These are phyloP conservation scores for Metschnikowia chrysomelidarum DNA, from an alignment of 805 yeast genomes.

Conservation along the genomic window DNA sequence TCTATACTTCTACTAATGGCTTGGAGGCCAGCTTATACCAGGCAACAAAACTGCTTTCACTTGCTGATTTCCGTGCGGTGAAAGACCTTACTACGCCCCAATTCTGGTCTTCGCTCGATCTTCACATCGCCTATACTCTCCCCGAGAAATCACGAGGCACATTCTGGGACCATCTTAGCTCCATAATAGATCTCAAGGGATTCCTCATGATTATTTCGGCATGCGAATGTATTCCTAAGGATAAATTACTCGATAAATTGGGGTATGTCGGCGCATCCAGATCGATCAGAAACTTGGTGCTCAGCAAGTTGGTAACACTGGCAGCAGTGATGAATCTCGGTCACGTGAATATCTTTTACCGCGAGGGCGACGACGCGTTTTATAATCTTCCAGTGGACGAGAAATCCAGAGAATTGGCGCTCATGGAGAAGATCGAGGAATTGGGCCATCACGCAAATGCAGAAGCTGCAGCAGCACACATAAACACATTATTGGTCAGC, in stretches of 20 bases:
- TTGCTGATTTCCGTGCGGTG: constrained; percentile 20
- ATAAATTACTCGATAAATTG: constrained; percentile 24
- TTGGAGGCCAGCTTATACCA: constrained; percentile 10
- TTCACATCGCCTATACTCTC: constrained; percentile 10
- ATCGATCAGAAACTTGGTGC: constrained; percentile 11
- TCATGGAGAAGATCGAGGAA: constrained; percentile 16
- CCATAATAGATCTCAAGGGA: constrained; percentile 32
- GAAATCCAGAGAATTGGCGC: constrained; percentile 13
- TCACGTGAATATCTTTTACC: constrained; percentile 27
- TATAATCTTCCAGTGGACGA: constrained; percentile 18
- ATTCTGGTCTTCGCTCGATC: constrained; percentile 7
- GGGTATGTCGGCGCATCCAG: constrained; percentile 24
- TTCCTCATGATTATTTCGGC: constrained; percentile 30
- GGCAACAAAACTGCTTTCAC: constrained; percentile 23
- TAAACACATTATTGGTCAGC: constrained; percentile 26
- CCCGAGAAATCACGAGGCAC: constrained; percentile 13
- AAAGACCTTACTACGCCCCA: constrained; percentile 9
- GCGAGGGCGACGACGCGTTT: constrained; percentile 25
- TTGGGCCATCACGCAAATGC: constrained; percentile 19
- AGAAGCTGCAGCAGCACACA: constrained; percentile 28
- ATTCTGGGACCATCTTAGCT: constrained; percentile 24
- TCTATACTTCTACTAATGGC: constrained; percentile 13
- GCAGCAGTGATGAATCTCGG: constrained; percentile 29
- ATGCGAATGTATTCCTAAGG: constrained; percentile 23
- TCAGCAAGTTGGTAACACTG: constrained; percentile 24